A percentile compares a stretch with the other conserved stretches of the same genome.
These are phyloP conservation scores for Cladophialophora carrionii DNA, from an alignment of 2,329 filamentous ascomycete genomes.

Conservation along the genomic window DNA sequence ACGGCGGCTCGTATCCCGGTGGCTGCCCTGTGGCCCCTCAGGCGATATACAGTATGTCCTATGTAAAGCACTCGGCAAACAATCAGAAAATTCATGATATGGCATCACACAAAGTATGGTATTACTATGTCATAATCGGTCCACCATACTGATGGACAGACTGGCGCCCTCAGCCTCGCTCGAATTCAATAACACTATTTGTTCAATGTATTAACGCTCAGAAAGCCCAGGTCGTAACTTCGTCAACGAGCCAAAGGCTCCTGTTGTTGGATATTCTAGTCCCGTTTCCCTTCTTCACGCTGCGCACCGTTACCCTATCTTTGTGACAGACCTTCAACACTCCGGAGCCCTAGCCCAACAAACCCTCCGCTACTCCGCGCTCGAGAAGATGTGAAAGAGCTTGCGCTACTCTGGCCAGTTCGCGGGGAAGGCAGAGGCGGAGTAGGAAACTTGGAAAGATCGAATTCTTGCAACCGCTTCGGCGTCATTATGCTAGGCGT, in stretches of 20 bases:
- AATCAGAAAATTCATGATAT: not conserved
- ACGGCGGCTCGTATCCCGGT: no score
- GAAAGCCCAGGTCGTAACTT: constrained; percentile 20
- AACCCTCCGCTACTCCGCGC: constrained; percentile 21
- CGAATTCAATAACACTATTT: constrained; percentile 8
- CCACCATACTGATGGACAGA: not conserved
- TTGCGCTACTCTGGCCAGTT: constrained; percentile 20
- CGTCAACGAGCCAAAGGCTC: constrained; percentile 16
- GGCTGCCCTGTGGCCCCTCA: not conserved
- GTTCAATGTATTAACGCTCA: constrained; percentile 24
- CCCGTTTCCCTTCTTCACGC: not conserved
- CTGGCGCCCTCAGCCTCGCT: not conserved
- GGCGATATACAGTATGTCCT: not conserved
- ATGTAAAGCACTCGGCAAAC: not conserved
- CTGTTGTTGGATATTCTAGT: constrained; percentile 11
- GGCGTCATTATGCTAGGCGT: constrained; percentile 21
- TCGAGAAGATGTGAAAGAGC: constrained; percentile 23
- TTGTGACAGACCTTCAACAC: constrained; percentile 21
- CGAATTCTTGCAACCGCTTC: constrained; percentile 4
- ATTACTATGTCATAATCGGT: not conserved
- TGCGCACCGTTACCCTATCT: constrained; percentile 2
- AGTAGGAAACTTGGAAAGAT: constrained; percentile 26
- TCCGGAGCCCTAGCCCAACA: constrained; percentile 29
- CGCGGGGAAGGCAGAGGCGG: constrained; percentile 29
- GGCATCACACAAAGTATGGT: not conserved